Evolutionary conservation across 495 filamentous ascomycete species (phyloP).

Genomic region (Oleoguttula mirabilis): DNA sequence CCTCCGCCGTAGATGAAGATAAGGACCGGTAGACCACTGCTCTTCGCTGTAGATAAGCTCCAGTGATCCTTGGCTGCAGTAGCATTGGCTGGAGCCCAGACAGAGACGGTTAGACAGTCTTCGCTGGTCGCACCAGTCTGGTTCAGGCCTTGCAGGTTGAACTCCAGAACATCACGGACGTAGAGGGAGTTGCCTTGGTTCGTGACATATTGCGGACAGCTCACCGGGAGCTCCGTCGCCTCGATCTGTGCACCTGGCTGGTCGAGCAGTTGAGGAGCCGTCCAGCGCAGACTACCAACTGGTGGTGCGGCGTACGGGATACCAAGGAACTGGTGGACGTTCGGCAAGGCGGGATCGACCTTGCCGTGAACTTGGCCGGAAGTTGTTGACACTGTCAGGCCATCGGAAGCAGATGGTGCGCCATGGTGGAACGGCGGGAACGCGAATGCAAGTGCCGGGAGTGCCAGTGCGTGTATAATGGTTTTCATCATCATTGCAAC

Average conservation of each 20-base stretch:
- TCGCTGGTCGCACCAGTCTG: slow-evolving; percentile 24
- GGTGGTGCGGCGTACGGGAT: slow-evolving; percentile 1
- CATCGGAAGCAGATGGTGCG: not conserved
- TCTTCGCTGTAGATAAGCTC: not conserved
- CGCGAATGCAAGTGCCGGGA: no score
- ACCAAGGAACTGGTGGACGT: not conserved
- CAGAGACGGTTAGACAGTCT: slow-evolving; percentile 43
- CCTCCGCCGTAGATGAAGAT: slow-evolving; percentile 40
- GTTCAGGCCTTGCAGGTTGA: slow-evolving; percentile 4
- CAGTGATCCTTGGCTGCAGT: not conserved
- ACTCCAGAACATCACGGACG: not conserved
- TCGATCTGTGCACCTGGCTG: not conserved
- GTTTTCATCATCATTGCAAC: no score
- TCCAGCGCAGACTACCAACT: not conserved
- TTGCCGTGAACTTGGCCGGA: not conserved
- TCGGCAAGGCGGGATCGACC: not conserved
- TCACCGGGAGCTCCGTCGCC: not conserved
- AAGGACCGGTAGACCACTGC: slow-evolving; percentile 36
- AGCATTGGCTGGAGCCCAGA: slow-evolving; percentile 35
- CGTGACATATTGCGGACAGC: not conserved
- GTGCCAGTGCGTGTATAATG: no score
- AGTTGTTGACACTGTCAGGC: not conserved
- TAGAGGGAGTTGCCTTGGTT: not conserved
- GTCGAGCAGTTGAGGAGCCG: not conserved
- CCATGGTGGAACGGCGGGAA: no score